Evolutionary conservation across 805 yeast genomes (phyloP).

Genomic region (Saccharomyces eubayanus): DNA sequence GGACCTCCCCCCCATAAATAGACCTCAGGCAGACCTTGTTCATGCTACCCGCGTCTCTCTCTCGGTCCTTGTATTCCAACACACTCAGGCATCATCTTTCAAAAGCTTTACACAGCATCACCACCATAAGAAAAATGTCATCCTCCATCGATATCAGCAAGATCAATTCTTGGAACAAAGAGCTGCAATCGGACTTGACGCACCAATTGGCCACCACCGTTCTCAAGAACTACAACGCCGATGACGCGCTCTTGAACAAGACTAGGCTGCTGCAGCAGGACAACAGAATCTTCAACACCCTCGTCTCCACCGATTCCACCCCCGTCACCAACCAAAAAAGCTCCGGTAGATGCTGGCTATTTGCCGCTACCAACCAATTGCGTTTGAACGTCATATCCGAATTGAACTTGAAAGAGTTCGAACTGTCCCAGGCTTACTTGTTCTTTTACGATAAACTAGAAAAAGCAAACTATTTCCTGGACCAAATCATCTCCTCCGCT

Average conservation of each 20-base stretch:
- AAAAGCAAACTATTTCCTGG: slow-evolving; percentile 72
- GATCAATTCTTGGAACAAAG: slow-evolving; percentile 20
- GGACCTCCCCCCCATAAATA: background rate
- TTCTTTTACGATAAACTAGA: slow-evolving; percentile 84
- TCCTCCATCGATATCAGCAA: slow-evolving; percentile 7
- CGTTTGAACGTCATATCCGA: slow-evolving; percentile 54
- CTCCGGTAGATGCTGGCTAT: slow-evolving; percentile 84
- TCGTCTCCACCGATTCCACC: slow-evolving; percentile 38
- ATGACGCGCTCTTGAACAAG: slow-evolving; percentile 26
- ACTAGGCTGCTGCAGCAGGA: slow-evolving; percentile 17
- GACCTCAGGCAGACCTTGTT: background rate
- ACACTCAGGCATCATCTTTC: background rate
- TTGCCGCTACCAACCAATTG: slow-evolving; percentile 71
- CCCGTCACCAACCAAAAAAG: slow-evolving; percentile 68
- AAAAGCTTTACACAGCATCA: background rate
- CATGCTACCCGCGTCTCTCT: background rate
- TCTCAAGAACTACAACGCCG: slow-evolving; percentile 31
- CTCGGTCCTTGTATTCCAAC: background rate
- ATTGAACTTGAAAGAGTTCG: slow-evolving; percentile 58
- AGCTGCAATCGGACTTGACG: slow-evolving; percentile 22
- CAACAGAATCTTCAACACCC: slow-evolving; percentile 26
- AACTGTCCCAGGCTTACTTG: slow-evolving; percentile 68
- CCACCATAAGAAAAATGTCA: slow-evolving; percentile 4
- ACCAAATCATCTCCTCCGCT: slow-evolving; percentile 64
- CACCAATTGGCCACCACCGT: slow-evolving; percentile 32